These are phyloP conservation scores for Nematodospora anomalae DNA, from an alignment of 1,139 yeast species.

Conservation along the genomic window DNA sequence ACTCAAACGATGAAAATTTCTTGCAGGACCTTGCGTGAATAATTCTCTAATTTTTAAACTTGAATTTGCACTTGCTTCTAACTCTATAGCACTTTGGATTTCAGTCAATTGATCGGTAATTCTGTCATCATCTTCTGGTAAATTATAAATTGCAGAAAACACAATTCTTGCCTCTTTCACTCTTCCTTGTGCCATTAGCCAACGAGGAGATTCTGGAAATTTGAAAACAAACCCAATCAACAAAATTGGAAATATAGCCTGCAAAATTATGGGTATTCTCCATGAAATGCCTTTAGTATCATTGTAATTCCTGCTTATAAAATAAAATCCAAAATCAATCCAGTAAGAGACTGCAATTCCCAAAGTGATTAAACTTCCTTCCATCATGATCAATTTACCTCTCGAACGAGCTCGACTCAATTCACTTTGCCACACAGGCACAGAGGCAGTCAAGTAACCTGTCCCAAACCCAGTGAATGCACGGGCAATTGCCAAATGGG, in stretches of 20 bases:
- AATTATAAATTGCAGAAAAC: constrained; percentile 43
- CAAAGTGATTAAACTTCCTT: constrained; percentile 38
- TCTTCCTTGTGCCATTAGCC: constrained; percentile 42
- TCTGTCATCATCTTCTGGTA: constrained; percentile 27
- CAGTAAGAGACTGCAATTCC: constrained; percentile 45
- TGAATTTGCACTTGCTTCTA: constrained; percentile 26
- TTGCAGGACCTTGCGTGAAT: constrained; percentile 39
- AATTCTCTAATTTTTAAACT: constrained; percentile 27
- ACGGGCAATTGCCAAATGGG: constrained; percentile 41
- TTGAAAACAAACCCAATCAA: constrained; percentile 29
- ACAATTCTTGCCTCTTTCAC: constrained; percentile 50
- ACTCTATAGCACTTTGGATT: constrained; percentile 28
- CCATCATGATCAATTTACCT: constrained; percentile 36
- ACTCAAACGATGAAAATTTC: constrained; percentile 48
- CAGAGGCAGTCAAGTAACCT: constrained; percentile 37
- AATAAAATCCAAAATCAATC: constrained; percentile 47
- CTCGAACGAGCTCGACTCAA: constrained; percentile 35
- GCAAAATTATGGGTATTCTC: constrained; percentile 53
- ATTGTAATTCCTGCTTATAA: constrained; percentile 17
- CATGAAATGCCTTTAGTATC: constrained; percentile 28
- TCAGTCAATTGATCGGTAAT: constrained; percentile 32
- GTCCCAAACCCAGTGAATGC: constrained; percentile 44
- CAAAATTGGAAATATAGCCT: constrained; percentile 35
- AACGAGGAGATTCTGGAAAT: constrained; percentile 54
- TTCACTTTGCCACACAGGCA: constrained; percentile 43